Evolutionary conservation across 768 basidiomycete species (phyloP).

Genomic region (Russula emetica): DNA sequence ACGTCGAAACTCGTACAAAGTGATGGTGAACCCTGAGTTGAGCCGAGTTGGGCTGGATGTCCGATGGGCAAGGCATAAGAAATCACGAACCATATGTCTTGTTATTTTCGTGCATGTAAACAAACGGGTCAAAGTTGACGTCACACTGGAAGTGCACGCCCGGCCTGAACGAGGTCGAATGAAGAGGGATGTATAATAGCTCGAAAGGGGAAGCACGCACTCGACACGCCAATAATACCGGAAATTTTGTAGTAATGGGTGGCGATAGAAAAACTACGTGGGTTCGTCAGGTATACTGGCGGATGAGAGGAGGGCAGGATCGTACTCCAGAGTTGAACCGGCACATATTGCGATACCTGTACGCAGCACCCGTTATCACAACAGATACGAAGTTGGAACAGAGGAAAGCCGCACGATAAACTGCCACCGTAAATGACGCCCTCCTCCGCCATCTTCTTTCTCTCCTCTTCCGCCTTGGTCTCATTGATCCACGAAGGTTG

Average conservation of each 20-base stretch:
- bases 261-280: constrained; percentile 76
- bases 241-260: constrained; percentile 69
- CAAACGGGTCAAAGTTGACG: constrained; percentile 59
- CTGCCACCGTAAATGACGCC: constrained; percentile 21
- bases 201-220: constrained; percentile 40
- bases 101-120: constrained; percentile 70
- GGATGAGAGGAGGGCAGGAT: neutral
- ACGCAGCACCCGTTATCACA: neutral
- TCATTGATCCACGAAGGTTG: constrained; percentile 53
- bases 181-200: too few species aligned
- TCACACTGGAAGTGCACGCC: constrained; percentile 80
- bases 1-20: constrained; percentile 69
- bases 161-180: constrained; percentile 44
- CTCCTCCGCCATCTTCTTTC: constrained; percentile 41
- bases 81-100: constrained; percentile 67
- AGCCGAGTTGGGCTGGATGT: neutral
- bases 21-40: constrained; percentile 66
- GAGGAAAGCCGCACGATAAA: constrained; percentile 11
- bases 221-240: constrained; percentile 91
- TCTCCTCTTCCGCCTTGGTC: constrained; percentile 39
- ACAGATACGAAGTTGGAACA: neutral
- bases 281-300: neutral
- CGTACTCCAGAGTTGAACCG: constrained; percentile 48
- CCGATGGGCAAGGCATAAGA: neutral
- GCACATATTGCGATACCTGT: constrained; percentile 49